Base-by-base conservation (phyloP, 805 yeast genomes). In the Candida arabinofermentans region DNA sequence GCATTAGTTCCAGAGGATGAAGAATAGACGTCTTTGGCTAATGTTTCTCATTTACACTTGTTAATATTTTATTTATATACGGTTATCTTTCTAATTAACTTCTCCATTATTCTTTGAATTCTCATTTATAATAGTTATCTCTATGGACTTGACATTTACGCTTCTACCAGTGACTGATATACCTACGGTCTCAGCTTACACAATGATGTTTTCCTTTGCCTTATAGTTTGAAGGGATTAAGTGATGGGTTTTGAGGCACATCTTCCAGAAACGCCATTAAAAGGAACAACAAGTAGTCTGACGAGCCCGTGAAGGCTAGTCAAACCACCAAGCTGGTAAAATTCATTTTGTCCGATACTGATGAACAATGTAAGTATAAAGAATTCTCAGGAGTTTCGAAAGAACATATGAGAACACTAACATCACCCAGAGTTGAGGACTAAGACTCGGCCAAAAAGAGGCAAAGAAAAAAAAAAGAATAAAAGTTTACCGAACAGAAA, bases 1-100 rank as follows among this genome's bases (percentile, higher is more conserved):
- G 93, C 86, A 33, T 73, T 91, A 43, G 80, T 89, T 24, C 89
- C 93, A 10, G 88, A 82, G 58, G 95, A 85, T 43, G 80, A 72
- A n/a, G 74, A 74, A 24, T 45, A 49, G 24, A 34, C 9, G 18
- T 27, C 17, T 14, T 27, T 21, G 24, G 19, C 16, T 23, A 23
- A 19, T 29, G 32, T 12, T 16, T 10, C 22, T 7, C 18, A 29
- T 10, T 12, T 21, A 17, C 34, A 16, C 24, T 12, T 23, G 24
- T 33, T 19, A 21, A 33, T 33, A n/a, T 16, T 29, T 14, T 10
- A 29, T 16, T 5, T 29, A 12, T 23, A 33, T 33, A 37, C 21
- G 19, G 24, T 19, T 24, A 14, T 34, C n/a, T 22, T 22, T 24
- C 10, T 22, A 9, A 24, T 12, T 24, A 26, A 7, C 8, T 12